Evolutionary conservation across 441 rosid genomes (phyloP).

Genomic region (Euphorbia celastroides): DNA sequence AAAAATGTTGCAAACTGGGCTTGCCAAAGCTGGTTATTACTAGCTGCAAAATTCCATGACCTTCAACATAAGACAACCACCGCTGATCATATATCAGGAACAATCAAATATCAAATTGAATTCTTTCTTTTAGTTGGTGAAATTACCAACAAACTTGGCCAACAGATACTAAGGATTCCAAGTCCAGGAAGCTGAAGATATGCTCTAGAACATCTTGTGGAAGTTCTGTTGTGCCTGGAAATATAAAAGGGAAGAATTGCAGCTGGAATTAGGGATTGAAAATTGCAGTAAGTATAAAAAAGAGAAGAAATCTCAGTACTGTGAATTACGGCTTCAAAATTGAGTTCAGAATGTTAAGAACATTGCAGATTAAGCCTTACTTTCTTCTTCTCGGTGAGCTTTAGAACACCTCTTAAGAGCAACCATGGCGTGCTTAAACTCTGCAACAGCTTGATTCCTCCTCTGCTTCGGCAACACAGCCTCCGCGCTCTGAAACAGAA

Average conservation of each 20-base stretch:
- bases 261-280: too few relatives aligned
- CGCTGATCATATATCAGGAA: background rate
- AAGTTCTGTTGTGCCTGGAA: constrained; percentile 48
- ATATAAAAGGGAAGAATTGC: too few relatives aligned
- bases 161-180: constrained; percentile 48
- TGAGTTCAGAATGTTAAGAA: background rate
- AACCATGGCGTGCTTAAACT: constrained; percentile 75
- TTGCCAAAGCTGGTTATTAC: constrained; percentile 54
- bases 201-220: constrained; percentile 66
- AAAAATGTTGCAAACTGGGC: constrained; percentile 37
- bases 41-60: constrained; percentile 72
- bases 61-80: constrained; percentile 32
- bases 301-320: background rate
- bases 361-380: constrained; percentile 16
- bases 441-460: constrained; percentile 53
- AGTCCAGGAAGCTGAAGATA: constrained; percentile 63
- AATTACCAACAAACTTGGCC: constrained; percentile 37
- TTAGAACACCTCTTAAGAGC: constrained; percentile 53
- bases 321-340: background rate
- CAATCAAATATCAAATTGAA: background rate
- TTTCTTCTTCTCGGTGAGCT: constrained; percentile 32
- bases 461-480: constrained; percentile 80
- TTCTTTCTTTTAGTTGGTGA: background rate
- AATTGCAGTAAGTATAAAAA: too few relatives aligned
- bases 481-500: constrained; percentile 64